Percentiles rank a stretch among this genome's conserved stretches.
Evolutionary conservation across 257 asterid species (phyloP).

Genomic region (Gynochthodes officinalis): DNA sequence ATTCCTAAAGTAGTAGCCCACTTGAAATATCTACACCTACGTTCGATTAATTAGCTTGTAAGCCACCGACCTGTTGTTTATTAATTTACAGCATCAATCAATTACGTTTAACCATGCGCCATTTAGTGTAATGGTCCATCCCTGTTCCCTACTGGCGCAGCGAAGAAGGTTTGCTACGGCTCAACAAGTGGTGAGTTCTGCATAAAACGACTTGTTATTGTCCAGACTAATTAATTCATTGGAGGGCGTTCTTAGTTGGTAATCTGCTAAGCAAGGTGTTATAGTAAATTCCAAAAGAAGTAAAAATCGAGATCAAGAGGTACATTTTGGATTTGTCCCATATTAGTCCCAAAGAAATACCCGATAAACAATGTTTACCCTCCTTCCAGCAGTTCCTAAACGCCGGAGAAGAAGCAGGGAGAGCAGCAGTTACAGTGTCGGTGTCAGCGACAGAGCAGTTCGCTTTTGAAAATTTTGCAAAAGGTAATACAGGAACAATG

Average conservation of each 20-base stretch:
- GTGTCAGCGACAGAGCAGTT: neutral
- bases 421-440: too few species aligned
- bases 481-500: neutral
- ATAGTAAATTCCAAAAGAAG: neutral
- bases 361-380: neutral
- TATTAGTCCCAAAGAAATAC: too few species aligned
- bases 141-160: neutral
- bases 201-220: too few species aligned
- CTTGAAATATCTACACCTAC: neutral
- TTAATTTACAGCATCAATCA: neutral
- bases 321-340: neutral
- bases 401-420: neutral
- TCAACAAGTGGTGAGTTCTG: neutral
- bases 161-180: neutral
- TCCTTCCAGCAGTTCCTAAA: neutral
- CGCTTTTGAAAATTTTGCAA: neutral
- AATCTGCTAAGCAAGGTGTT: neutral
- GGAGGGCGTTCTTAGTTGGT: neutral
- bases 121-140: neutral
- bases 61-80: conserved; percentile 1
- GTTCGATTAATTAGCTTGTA: neutral
- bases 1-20: neutral
- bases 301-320: neutral
- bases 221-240: neutral
- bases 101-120: neutral